A percentile compares a stretch with the other conserved stretches of the same genome.
These are phyloP conservation scores for Crataegus laevigata DNA, from an alignment of 306 rosid genomes.

Conservation along the genomic window DNA sequence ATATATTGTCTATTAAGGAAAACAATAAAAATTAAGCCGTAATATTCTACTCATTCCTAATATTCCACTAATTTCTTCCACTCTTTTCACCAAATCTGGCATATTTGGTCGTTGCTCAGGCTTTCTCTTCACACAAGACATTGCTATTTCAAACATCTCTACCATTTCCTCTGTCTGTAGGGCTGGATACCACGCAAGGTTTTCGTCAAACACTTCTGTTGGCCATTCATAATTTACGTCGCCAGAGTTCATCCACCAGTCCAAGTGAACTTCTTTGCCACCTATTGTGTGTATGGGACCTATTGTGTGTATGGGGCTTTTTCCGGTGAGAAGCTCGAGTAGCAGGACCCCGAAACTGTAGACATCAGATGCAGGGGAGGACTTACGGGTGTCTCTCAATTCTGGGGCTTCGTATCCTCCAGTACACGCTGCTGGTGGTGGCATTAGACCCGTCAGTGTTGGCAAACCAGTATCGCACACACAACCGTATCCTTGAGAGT, in stretches of 20 bases:
- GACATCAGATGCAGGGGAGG: constrained; percentile 62
- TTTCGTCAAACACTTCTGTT: constrained; percentile 85
- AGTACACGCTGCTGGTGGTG: constrained; percentile 39
- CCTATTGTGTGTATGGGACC: no score
- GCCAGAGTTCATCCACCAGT: constrained; percentile 93
- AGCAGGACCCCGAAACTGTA: constrained; percentile 73
- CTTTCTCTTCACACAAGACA: constrained; percentile 69
- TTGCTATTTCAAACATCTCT: constrained; percentile 80
- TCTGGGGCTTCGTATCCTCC: constrained; percentile 92
- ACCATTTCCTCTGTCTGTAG: constrained; percentile 97
- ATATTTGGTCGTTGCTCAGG: constrained; percentile 77
- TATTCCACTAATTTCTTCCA: constrained; percentile 64
- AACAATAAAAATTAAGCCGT: no score
- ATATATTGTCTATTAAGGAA: no score
- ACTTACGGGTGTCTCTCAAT: constrained; percentile 67
- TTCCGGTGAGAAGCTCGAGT: constrained; percentile 91
- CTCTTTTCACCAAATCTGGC: constrained; percentile 36
- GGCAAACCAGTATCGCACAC: constrained; percentile 65
- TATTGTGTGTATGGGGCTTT: constrained; percentile 54
- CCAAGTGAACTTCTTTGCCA: constrained; percentile 69
- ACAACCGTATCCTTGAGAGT: constrained; percentile 69
- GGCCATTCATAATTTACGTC: no score
- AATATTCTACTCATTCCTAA: no score
- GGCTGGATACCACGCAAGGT: constrained; percentile 59
- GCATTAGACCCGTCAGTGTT: constrained; percentile 44